phyloP scores from a whole-genome alignment of 768 basidiomycete genomes.

The Boletellus ananas region DNA sequence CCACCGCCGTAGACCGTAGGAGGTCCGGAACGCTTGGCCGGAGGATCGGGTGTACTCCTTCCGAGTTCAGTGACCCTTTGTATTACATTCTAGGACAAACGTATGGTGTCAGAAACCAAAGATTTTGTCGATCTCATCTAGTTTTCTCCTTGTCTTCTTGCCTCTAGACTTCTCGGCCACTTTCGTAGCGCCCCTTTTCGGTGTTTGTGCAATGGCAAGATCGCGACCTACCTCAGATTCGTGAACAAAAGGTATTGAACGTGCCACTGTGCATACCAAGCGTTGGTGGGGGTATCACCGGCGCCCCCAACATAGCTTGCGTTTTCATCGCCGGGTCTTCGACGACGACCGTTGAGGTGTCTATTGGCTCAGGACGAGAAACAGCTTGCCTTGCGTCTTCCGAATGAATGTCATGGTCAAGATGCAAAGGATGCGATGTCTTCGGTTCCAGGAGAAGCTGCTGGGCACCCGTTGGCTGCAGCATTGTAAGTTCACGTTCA shows the following conservation, averaged over 20 bases:
- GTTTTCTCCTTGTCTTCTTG: conserved; percentile 18
- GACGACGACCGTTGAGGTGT: not conserved
- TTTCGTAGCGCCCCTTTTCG: not conserved
- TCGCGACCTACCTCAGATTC: not conserved
- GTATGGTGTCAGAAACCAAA: conserved; percentile 20
- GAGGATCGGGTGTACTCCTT: not conserved
- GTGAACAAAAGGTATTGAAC: not conserved
- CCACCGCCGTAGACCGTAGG: not conserved
- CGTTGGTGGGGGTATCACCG: not conserved
- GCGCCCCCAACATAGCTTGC: not conserved
- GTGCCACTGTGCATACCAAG: conserved; percentile 1
- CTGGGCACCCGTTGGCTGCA: conserved; percentile 16
- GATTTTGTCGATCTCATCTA: conserved; percentile 27
- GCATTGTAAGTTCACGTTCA: conserved; percentile 4
- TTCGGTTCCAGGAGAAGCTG: not conserved
- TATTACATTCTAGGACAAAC: not conserved
- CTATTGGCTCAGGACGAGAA: conserved; percentile 1
- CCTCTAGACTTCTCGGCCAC: conserved; percentile 3
- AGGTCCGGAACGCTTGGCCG: not conserved
- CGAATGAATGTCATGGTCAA: not conserved
- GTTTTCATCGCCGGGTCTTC: not conserved
- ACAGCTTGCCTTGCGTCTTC: conserved; percentile 19
- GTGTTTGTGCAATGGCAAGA: not conserved
- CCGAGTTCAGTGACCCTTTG: not conserved
- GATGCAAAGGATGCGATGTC: not conserved